Base-by-base conservation (phyloP, 2,329 filamentous ascomycete species). In the Arthrinium puccinioides region DNA sequence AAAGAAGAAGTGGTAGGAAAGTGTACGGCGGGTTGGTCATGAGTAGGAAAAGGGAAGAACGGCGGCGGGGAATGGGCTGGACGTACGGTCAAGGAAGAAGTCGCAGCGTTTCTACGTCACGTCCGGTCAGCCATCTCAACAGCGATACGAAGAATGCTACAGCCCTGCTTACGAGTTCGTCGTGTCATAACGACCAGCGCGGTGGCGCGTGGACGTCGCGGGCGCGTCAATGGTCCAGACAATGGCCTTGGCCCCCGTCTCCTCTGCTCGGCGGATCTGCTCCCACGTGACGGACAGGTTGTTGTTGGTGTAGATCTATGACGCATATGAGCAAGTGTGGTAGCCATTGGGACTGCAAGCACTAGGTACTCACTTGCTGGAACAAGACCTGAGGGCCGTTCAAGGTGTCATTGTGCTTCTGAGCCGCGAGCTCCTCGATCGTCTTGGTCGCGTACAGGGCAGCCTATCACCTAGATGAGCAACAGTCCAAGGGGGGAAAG, bases 211-310 rank as follows among this genome's bases (percentile, higher is more conserved):
- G 8, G 45, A 32, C 8, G 28, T 38, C 3, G 41, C 49, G 9
- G 50, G 42, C 2, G 49, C 48, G 30, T 54, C 50, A 14, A 54
- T 40, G 19, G 45, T 52, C 39, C 49, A 53, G 16, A 54, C 49
- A 30, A 52, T 39, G n/a, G 52, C 52, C 32, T 49, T 51, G 37
- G 32, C 38, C 9, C 43, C 46, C 5, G 43, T 28, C 8, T 39
- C 37, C 40, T 51, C 37, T 23, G 44, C 45, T 6, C 46, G 43
- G 13, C 37, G 38, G 36, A 54, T 49, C 10, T 44, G 16, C 14
- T 44, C 41, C 30, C 44, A 37, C 5, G 49, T 52, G 1, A 43
- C 41, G 8, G 49, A 48, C 9, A 48, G 42, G 36, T 54, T 51
- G n/a, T 40, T 37, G 28, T 52, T 42, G 15, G 51, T 41, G 27